A percentile compares a stretch with the other conserved stretches of the same genome.
Evolutionary conservation across 129 eudicot species (phyloP).

Genomic region (Flaveria trinervia): DNA sequence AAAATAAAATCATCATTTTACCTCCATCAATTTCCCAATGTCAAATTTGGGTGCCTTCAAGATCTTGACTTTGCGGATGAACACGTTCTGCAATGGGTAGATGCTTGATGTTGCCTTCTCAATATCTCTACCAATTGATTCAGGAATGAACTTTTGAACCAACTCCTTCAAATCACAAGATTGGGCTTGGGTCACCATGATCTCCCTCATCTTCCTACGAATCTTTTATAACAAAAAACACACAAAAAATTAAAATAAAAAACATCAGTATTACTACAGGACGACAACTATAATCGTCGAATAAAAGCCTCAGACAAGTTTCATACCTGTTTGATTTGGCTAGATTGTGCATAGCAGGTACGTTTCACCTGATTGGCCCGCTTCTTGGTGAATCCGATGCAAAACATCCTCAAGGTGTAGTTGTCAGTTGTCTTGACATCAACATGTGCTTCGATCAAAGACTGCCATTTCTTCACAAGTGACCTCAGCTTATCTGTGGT

Average conservation of each 20-base stretch:
- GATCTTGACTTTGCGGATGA: constrained; percentile 75
- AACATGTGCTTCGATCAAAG: constrained; percentile 75
- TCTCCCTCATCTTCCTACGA: constrained; percentile 74
- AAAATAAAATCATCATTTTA: background rate
- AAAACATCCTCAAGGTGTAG: constrained; percentile 62
- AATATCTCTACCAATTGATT: constrained; percentile 81
- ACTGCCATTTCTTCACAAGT: constrained; percentile 61
- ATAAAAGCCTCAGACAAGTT: background rate
- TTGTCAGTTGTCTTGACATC: constrained; percentile 77
- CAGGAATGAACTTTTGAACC: constrained; percentile 78
- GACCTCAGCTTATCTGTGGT: constrained; percentile 74
- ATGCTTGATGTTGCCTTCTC: constrained; percentile 85
- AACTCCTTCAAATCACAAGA: constrained; percentile 75
- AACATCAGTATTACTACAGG: background rate
- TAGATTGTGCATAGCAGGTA: constrained; percentile 71
- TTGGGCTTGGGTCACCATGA: constrained; percentile 74
- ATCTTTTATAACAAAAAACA: constrained; percentile 38
- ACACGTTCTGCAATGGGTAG: constrained; percentile 78
- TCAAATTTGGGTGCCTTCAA: constrained; percentile 88
- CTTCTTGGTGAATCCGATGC: constrained; percentile 78
- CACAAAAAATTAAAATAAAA: background rate
- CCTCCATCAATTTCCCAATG: constrained; percentile 81
- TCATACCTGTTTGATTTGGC: constrained; percentile 62
- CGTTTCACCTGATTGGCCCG: constrained; percentile 75
- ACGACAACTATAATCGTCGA: background rate